Percentiles rank a stretch among this genome's conserved stretches.
Evolutionary conservation across 768 basidiomycete species (phyloP).

Genomic region (Mrakia hoshinonis): DNA sequence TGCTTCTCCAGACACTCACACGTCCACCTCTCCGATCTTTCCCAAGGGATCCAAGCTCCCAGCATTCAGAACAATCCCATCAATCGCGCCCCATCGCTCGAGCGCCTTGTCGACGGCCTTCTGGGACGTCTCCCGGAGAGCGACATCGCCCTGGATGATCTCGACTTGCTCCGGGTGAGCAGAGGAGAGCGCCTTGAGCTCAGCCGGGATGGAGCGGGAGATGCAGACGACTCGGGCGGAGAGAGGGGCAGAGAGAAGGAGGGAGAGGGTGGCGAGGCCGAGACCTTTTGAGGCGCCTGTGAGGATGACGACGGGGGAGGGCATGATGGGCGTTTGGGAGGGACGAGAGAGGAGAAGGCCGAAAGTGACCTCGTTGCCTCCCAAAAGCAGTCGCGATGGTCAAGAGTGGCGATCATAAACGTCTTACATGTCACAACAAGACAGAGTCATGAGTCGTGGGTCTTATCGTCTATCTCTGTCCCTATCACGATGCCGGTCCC

Average conservation of each 20-base stretch:
- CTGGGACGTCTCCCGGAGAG: background rate
- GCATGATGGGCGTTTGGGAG: background rate
- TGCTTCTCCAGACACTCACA: background rate
- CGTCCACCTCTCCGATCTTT: constrained; percentile 21
- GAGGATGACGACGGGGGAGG: constrained; percentile 10
- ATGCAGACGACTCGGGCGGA: constrained; percentile 9
- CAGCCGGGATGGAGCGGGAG: constrained; percentile 22
- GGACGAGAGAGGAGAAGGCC: background rate
- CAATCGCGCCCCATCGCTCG: constrained; percentile 5
- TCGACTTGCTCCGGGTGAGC: constrained; percentile 12
- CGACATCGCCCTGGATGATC: constrained; percentile 23
- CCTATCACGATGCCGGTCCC: constrained; percentile 9
- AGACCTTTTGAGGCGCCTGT: constrained; percentile 22
- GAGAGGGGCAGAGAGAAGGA: constrained; percentile 12
- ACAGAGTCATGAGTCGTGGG: background rate
- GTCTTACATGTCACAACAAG: too few species aligned
- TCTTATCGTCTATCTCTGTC: background rate
- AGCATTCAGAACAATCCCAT: constrained; percentile 19
- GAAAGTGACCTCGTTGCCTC: too few species aligned
- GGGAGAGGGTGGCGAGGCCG: constrained; percentile 11
- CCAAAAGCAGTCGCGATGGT: too few species aligned
- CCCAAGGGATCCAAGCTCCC: constrained; percentile 22
- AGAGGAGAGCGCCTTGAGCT: background rate
- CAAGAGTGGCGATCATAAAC: too few species aligned
- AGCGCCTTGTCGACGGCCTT: constrained; percentile 4